phyloP scores from a whole-genome alignment of 2,329 filamentous ascomycete species.

The Metarhizium rileyi region DNA sequence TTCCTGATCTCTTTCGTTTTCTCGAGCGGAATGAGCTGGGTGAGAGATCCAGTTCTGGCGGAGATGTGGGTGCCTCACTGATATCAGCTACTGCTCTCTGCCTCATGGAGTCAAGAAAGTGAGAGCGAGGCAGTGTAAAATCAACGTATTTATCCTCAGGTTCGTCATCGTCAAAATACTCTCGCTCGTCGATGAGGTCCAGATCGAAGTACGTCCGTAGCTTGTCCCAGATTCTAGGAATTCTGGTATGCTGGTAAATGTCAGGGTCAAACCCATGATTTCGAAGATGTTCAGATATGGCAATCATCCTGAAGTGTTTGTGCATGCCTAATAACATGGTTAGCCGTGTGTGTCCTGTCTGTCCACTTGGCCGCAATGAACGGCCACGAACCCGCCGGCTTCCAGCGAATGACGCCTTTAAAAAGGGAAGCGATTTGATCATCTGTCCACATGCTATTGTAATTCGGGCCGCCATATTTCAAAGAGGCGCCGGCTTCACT shows the following conservation, averaged over 20 bases:
- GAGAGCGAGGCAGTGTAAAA: conserved; percentile 48
- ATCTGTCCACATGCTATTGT: conserved; percentile 78
- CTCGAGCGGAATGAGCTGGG: conserved; percentile 21
- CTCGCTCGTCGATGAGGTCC: conserved; percentile 75
- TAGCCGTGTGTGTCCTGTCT: not conserved
- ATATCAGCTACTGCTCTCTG: conserved; percentile 33
- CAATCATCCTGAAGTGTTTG: conserved; percentile 87
- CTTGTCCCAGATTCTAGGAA: conserved; percentile 88
- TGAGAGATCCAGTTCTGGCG: conserved; percentile 32
- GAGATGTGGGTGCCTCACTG: conserved; percentile 39
- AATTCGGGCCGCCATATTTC: conserved; percentile 14
- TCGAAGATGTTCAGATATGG: conserved; percentile 69
- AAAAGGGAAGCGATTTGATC: conserved; percentile 90
- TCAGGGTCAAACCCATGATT: conserved; percentile 71
- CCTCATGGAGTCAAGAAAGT: conserved; percentile 38
- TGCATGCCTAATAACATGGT: conserved; percentile 57
- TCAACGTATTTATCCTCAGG: conserved; percentile 53
- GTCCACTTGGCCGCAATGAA: not conserved
- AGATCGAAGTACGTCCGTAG: conserved; percentile 77
- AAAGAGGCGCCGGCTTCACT: conserved; percentile 35
- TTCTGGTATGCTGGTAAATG: conserved; percentile 67
- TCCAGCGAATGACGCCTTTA: conserved; percentile 88
- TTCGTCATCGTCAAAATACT: conserved; percentile 53
- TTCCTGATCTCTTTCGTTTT: conserved; percentile 36
- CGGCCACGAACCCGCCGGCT: conserved; percentile 68